Evolutionary conservation across 495 filamentous ascomycete species (phyloP).

Genomic region (Penicillium chermesinum): DNA sequence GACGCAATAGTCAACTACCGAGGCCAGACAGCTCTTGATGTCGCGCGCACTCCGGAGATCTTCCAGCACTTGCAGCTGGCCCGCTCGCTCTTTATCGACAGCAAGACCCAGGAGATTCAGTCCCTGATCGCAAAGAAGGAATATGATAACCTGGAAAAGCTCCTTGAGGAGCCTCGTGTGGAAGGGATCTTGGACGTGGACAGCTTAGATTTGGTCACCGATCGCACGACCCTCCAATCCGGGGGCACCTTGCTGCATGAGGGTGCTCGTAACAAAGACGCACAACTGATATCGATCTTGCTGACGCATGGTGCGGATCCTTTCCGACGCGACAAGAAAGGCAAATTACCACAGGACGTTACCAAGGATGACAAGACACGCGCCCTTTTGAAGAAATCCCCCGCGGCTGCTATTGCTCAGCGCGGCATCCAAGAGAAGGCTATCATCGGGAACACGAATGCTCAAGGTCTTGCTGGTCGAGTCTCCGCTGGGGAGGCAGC

Average conservation of each 20-base stretch:
- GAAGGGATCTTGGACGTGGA: conserved; percentile 87
- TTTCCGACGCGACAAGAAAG: conserved; percentile 89
- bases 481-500: conserved; percentile 53
- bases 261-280: conserved; percentile 81
- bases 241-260: conserved; percentile 92
- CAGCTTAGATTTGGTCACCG: conserved; percentile 77
- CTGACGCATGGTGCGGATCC: conserved; percentile 96
- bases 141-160: conserved; percentile 69
- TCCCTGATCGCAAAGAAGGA: conserved; percentile 63
- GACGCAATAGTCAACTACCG: conserved; percentile 87
- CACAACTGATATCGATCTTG: conserved; percentile 77
- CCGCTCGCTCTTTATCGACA: conserved; percentile 83
- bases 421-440: conserved; percentile 95
- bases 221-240: conserved; percentile 63
- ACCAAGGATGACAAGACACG: conserved; percentile 91
- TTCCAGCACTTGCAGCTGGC: conserved; percentile 93
- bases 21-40: conserved; percentile 79
- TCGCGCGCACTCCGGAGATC: conserved; percentile 86
- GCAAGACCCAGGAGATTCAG: conserved; percentile 76
- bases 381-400: conserved; percentile 85
- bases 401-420: conserved; percentile 89
- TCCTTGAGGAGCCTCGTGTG: conserved; percentile 79
- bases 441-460: conserved; percentile 71
- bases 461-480: conserved; percentile 51
- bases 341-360: conserved; percentile 92